phyloP scores from a whole-genome alignment of 768 basidiomycete genomes.

The Suillus luteus region DNA sequence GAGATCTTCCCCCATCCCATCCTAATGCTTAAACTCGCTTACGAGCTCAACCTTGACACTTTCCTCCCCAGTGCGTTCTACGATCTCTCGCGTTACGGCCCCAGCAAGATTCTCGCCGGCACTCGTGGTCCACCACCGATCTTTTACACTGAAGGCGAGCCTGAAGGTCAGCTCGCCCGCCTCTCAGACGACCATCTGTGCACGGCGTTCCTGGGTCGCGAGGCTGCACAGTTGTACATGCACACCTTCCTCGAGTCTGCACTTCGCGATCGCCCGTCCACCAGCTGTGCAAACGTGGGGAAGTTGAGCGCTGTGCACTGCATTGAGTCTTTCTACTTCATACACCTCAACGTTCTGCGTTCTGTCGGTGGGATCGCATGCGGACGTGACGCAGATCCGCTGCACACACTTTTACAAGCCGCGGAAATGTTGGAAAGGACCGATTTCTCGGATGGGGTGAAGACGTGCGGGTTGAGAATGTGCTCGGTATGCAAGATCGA shows the following conservation, averaged over 20 bases:
- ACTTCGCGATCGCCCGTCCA: slow-evolving; percentile 53
- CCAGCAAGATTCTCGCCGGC: slow-evolving; percentile 66
- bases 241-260: slow-evolving; percentile 59
- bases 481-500: slow-evolving; percentile 54
- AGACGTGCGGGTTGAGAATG: slow-evolving; percentile 53
- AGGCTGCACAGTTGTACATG: slow-evolving; percentile 62
- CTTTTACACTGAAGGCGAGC: slow-evolving; percentile 23
- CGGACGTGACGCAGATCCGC: slow-evolving; percentile 73
- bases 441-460: slow-evolving; percentile 67
- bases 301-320: slow-evolving; percentile 41
- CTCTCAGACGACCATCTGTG: slow-evolving; percentile 43
- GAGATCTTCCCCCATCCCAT: slow-evolving; percentile 66
- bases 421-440: slow-evolving; percentile 71
- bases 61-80: slow-evolving; percentile 74
- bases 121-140: slow-evolving; percentile 38
- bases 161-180: slow-evolving; percentile 18
- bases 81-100: slow-evolving; percentile 72
- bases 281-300: slow-evolving; percentile 48
- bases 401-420: slow-evolving; percentile 69
- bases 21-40: slow-evolving; percentile 67
- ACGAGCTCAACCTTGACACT: slow-evolving; percentile 57
- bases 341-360: slow-evolving; percentile 71
- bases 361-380: slow-evolving; percentile 70
- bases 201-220: slow-evolving; percentile 62
- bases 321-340: slow-evolving; percentile 72